Base-by-base conservation (phyloP, 257 asterid species). In the Solanum boliviense region DNA sequence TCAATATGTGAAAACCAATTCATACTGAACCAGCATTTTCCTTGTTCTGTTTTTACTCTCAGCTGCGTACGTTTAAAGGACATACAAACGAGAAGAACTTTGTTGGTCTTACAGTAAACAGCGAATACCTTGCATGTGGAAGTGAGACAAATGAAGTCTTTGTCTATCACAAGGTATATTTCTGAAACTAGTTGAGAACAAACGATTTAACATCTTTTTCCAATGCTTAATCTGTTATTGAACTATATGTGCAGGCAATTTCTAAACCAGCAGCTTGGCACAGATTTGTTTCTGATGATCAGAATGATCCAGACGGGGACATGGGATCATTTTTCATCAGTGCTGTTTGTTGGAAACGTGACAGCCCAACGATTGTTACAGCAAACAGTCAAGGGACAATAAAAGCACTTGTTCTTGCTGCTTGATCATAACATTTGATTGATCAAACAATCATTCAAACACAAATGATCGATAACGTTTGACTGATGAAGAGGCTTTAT, bases 311-410 rank as follows among this genome's bases (percentile, higher is more conserved):
- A 1, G 93, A 88, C 75, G 98, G 92, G 89, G 95, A 93, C 20
- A 83, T 89, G 27, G 91, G 95, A 71, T 92, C 98, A 7, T 93
- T 92, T 89, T 97, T 94, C 95, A 94, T 95, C 29, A 93, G 98
- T 86, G 98, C 98, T 1, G 99, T 95, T 86, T 94, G 99, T 89
- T 96, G 99, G 99, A 95, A 94, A 92, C 93, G 94, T 36, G 97
- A 95, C 81, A 90, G 96, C 90, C 94, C 98, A 5, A 94, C 98
- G 6, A 91, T 97, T 94, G 85, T 95, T 75, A 85, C 96, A 11
- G 98, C 98, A 11, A 95, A 95, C 91, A 94, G 98, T 90, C 96
- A 90, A 89, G 98, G 99, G 88, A 92, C 96, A 20, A 93, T 97
- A 21, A 95, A 95, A 91, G 98, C 95, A 35, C 98, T 95, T 34